Evolutionary conservation across 257 asterid genomes (phyloP).

Genomic region (Vinca minor): DNA sequence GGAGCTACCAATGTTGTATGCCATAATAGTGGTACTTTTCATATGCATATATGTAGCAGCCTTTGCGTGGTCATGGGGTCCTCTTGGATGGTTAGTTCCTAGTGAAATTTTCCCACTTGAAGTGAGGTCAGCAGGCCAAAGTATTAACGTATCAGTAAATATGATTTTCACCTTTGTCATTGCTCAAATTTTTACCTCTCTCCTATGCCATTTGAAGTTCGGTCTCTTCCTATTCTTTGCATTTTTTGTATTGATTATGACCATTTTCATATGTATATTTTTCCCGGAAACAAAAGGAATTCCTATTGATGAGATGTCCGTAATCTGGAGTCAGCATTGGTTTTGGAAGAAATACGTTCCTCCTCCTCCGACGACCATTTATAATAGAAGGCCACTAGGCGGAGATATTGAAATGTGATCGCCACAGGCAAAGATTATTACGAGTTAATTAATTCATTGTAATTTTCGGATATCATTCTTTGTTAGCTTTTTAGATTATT

Average conservation of each 20-base stretch:
- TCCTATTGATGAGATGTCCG: constrained; percentile 60
- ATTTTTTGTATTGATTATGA: constrained; percentile 40
- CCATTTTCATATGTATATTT: constrained; percentile 31
- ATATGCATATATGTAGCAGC: constrained; percentile 68
- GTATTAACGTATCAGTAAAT: constrained; percentile 53
- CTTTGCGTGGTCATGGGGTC: constrained; percentile 89
- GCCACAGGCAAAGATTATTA: no score
- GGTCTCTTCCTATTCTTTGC: constrained; percentile 63
- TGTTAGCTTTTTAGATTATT: no score
- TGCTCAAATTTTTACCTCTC: constrained; percentile 47
- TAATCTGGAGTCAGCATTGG: constrained; percentile 60
- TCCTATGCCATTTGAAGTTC: constrained; percentile 57
- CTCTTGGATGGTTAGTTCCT: constrained; percentile 73
- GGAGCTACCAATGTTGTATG: constrained; percentile 48
- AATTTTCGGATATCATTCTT: no score
- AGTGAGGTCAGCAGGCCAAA: constrained; percentile 69
- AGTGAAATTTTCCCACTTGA: constrained; percentile 76
- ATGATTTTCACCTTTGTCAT: constrained; percentile 52
- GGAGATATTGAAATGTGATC: neutral
- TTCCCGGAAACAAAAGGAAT: constrained; percentile 71
- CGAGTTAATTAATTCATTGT: no score
- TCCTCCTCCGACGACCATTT: neutral
- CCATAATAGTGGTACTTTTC: constrained; percentile 38
- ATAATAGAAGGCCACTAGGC: neutral
- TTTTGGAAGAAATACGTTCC: constrained; percentile 36